Percentiles rank a stretch among this genome's conserved stretches.
Conservation (phyloP, 768 basidiomycete species). For the Cystoderma amianthinum region DNA sequence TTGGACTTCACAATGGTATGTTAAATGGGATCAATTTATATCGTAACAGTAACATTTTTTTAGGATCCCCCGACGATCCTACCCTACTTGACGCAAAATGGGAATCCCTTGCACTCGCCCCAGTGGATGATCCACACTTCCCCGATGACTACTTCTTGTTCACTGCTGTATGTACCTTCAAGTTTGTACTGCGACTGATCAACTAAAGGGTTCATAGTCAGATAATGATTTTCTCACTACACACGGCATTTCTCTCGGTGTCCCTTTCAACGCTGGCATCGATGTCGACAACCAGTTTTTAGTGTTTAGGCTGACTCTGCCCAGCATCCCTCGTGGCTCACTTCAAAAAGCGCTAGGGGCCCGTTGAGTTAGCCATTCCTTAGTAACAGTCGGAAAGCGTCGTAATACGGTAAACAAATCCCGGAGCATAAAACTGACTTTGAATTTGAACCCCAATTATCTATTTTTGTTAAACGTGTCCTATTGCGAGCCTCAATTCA, state of each 20-base stretch:
- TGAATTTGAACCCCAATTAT: no score
- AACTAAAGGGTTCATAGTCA: slow-evolving; percentile 20
- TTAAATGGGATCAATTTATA: background rate
- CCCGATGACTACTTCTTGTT: slow-evolving; percentile 69
- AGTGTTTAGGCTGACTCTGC: slow-evolving; percentile 55
- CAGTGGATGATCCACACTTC: slow-evolving; percentile 37
- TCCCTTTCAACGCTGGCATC: slow-evolving; percentile 44
- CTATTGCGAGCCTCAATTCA: no score
- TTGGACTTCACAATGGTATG: slow-evolving; percentile 59
- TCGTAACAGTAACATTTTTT: slow-evolving; percentile 1
- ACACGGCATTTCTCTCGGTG: slow-evolving; percentile 43
- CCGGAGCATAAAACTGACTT: no score
- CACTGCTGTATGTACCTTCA: slow-evolving; percentile 36
- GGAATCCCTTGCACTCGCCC: slow-evolving; percentile 58
- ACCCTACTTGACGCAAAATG: slow-evolving; percentile 61
- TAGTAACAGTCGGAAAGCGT: no score
- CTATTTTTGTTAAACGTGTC: no score
- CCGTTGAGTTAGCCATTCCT: background rate
- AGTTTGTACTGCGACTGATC: background rate
- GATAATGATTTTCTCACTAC: slow-evolving; percentile 62
- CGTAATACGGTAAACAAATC: no score
- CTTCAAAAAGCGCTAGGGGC: slow-evolving; percentile 1
- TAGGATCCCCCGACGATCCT: slow-evolving; percentile 40
- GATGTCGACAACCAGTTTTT: slow-evolving; percentile 59
- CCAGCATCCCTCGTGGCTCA: slow-evolving; percentile 19